Conservation (phyloP, 257 asterid species). For the Thymus mandschuricus region DNA sequence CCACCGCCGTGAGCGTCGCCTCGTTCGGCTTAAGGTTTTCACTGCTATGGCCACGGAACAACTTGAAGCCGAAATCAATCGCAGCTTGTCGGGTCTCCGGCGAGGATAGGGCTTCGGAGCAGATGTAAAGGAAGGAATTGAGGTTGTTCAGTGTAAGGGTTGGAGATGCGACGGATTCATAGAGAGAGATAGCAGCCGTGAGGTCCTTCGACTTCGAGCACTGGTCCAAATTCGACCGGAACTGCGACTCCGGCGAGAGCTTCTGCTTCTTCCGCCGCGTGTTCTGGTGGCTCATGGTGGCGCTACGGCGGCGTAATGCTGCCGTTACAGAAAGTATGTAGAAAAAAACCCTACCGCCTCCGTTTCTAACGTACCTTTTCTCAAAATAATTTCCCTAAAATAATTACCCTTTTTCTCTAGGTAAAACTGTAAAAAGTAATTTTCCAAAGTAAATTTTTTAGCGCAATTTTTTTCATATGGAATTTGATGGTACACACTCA, state of each 20-base stretch:
- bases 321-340: constrained; percentile 1
- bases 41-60: constrained; percentile 46
- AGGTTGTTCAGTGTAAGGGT: constrained; percentile 62
- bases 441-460: no score
- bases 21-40: constrained; percentile 64
- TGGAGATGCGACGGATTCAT: constrained; percentile 53
- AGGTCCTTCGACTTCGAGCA: constrained; percentile 77
- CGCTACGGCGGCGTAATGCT: constrained; percentile 27
- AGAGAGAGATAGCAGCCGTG: constrained; percentile 67
- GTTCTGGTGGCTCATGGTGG: constrained; percentile 53
- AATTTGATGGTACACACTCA: no score
- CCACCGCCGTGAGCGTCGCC: constrained; percentile 81
- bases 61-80: constrained; percentile 69
- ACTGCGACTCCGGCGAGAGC: constrained; percentile 70
- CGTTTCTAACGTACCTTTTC: no score
- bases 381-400: no score
- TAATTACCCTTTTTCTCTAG: no score
- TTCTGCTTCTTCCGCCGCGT: constrained; percentile 66
- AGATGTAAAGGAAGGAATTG: constrained; percentile 80
- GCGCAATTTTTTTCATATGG: no score
- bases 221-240: constrained; percentile 67
- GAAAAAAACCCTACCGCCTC: not conserved
- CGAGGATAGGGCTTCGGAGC: constrained; percentile 61
- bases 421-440: no score
- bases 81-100: constrained; percentile 56